phyloP scores from a whole-genome alignment of 2,329 filamentous ascomycete genomes.

The Botryosphaeria agaves region DNA sequence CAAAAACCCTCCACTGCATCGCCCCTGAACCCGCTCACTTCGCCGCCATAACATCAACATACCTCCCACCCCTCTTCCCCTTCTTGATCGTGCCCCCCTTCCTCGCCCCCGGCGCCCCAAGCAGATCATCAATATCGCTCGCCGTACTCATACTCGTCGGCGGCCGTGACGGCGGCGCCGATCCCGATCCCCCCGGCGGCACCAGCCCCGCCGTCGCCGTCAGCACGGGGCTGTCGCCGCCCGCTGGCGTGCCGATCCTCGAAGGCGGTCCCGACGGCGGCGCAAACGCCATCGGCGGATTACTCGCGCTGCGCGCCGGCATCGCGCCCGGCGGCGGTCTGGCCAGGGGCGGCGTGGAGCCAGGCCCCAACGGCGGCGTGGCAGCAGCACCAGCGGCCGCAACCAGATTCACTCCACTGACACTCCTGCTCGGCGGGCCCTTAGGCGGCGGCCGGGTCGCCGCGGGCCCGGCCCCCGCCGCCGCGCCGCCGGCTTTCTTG shows the following conservation, averaged over 20 bases:
- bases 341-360: slow-evolving; percentile 1
- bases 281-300: slow-evolving; percentile 1
- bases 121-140: slow-evolving; percentile 86
- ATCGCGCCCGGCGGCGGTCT: slow-evolving; percentile 4
- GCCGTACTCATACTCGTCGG: slow-evolving; percentile 74
- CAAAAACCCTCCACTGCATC: no score
- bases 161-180: slow-evolving; percentile 48
- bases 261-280: slow-evolving; percentile 11
- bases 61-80: slow-evolving; percentile 72
- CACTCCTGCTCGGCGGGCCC: slow-evolving; percentile 34
- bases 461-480: slow-evolving; percentile 37
- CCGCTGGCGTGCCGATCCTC: slow-evolving; percentile 12
- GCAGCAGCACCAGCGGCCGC: slow-evolving; percentile 14
- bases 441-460: slow-evolving; percentile 53
- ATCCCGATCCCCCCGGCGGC: slow-evolving; percentile 19
- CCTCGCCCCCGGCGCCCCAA: slow-evolving; percentile 56
- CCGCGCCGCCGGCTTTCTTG: slow-evolving; percentile 62
- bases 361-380: slow-evolving; percentile 20
- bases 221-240: slow-evolving; percentile 4
- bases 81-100: slow-evolving; percentile 40
- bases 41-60: slow-evolving; percentile 92
- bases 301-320: slow-evolving; percentile 4
- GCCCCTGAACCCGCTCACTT: slow-evolving; percentile 1
- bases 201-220: slow-evolving; percentile 10
- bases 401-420: no score